Evolutionary conservation across 345 rosid species (phyloP), one percentile per base, ranked within the genome.

Genomic region (Limnanthes douglasii): DNA sequence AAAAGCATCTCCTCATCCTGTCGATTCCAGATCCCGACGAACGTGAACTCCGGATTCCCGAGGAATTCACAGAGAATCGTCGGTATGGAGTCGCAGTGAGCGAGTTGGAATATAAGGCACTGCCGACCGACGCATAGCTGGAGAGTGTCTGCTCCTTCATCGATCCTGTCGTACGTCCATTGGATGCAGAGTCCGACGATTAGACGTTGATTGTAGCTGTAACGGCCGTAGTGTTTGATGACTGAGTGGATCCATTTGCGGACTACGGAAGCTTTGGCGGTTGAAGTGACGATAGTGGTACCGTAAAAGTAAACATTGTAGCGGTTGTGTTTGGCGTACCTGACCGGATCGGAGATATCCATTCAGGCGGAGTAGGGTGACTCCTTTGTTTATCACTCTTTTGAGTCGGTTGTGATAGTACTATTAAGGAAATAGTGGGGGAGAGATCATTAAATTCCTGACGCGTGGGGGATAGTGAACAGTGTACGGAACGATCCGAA

Each of bases 121-220:
- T 31, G 39, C 5, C 13, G 15, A 4, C 54, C 65, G 3, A 54
- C 53, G 41, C 65, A 58, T 12, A 57, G 19, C 50, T 50, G 70
- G 31, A 64, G 52, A 12, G 59, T 59, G 5, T 50, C 44, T 0
- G 52, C 58, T 0, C 24, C 15, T 11, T 15, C 3, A 25, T 21
- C 26, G 19, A 11, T 15, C 11, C 27, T 3, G 15, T 9, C 1
- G 4, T 54, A 47, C 20, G 11, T 16, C 69, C 69, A 54, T 3
- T 41, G 51, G 9, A 58, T 61, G 4, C 61, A 54, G 30, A 64
- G n/a, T 8, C 69, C 58, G 6, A 64, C 58, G 34, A 58, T 46
- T 18, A 48, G 54, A 22, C 33, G 34, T 4, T 10, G 41, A 4
- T 0, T 0, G n/a, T n/a, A n/a, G n/a, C n/a, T n/a, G 8, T 6